phyloP scores from a whole-genome alignment of 2,329 filamentous ascomycete species.

The Pyricularia pennisetigena region DNA sequence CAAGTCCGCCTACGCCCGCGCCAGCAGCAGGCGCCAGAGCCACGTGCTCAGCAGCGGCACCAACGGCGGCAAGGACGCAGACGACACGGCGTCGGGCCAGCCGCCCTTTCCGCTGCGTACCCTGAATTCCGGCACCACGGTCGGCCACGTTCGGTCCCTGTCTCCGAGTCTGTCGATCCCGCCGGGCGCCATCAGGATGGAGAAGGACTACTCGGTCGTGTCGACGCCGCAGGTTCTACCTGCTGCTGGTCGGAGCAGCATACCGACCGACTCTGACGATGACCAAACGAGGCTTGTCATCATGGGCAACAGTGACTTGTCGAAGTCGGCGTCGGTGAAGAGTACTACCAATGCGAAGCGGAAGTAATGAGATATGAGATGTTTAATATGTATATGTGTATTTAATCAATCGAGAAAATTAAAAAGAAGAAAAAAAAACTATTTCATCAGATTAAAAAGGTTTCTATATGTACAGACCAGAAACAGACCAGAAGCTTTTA shows the following conservation, averaged over 20 bases:
- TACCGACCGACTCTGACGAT: neutral
- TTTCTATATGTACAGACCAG: no score
- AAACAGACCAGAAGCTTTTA: no score
- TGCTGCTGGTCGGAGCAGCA: neutral
- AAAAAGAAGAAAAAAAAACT: neutral
- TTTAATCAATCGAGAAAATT: neutral
- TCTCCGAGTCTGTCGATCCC: neutral
- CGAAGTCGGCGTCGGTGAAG: neutral
- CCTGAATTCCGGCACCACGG: neutral
- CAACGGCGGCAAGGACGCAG: neutral
- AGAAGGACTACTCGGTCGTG: slow-evolving; percentile 1
- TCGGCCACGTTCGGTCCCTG: neutral
- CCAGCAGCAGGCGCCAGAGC: neutral
- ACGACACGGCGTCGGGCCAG: neutral
- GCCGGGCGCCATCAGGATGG: neutral
- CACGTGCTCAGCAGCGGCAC: neutral
- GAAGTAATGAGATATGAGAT: neutral
- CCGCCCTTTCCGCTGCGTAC: neutral
- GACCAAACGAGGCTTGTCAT: slow-evolving; percentile 1
- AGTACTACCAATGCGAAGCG: neutral
- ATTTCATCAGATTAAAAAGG: no score
- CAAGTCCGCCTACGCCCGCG: neutral
- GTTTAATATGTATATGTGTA: neutral
- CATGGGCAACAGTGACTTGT: neutral
- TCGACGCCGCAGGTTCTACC: neutral